Base-by-base conservation (phyloP, 148 eudicot genomes). In the Silene latifolia region DNA sequence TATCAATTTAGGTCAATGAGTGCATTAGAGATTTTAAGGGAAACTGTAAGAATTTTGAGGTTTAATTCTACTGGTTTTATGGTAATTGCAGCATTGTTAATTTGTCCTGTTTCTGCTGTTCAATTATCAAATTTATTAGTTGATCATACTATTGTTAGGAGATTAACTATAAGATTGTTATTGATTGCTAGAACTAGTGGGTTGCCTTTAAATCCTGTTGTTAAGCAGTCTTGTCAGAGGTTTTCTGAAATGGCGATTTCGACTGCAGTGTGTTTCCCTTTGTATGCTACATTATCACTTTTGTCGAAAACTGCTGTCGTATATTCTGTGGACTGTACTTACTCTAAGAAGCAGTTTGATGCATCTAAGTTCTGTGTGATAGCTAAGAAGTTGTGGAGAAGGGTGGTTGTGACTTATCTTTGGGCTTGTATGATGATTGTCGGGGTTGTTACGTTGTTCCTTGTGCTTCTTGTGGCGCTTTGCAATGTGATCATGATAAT, bases 241-340 rank as follows among this genome's bases (percentile, higher is more conserved):
- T 87, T 95, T 57, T 84, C 97, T 0, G 98, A 92, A 71, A 83
- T 85, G 83, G 88, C 74, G 7, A 54, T 95, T 81, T 92, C 97
- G 5, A 80, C 86, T 21, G 74, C 85, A 57, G 61, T 88, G 80
- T 89, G 96, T 72, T 95, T 89, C 83, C 92, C 96, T 64, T 82
- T 95, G 67, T 95, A 82, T 80, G 63, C 88, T 66, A 87, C 96
- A 13, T 77, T 92, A 71, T 89, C 85, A 27, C 82, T 95, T 32
- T 73, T 92, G 75, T 89, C 98, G 3, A 95, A 90, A 77, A 91
- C 91, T n/a, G 96, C 91, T 32, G 85, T 92, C 60, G 88, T 90
- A 4, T 87, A 92, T 82, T 86, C 97, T 0, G 97, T 95, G 17
- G 96, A 95, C 56, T 92, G 98, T 82, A 92, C 96, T 61, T 95